Percentiles rank a stretch among this genome's conserved stretches.
phyloP scores from a whole-genome alignment of 2,329 filamentous ascomycete species.

The Fragosphaeria purpurea region DNA sequence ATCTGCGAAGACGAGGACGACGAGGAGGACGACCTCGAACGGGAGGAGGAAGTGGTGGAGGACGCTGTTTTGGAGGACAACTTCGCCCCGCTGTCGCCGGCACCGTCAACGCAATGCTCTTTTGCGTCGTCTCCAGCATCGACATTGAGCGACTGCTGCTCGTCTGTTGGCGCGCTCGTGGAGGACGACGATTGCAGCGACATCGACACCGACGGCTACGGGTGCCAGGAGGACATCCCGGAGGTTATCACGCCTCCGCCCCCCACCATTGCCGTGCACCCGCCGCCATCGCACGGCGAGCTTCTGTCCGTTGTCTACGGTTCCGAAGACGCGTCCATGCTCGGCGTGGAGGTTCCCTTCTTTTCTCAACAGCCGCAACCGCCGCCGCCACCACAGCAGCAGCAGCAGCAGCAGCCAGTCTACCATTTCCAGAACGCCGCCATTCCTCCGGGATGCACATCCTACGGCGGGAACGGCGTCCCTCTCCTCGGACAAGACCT shows the following conservation, averaged over 20 bases:
- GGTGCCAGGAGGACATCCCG: slow-evolving; percentile 28
- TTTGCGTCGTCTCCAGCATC: slow-evolving; percentile 29
- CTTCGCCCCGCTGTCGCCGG: slow-evolving; percentile 34
- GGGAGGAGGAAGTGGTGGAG: slow-evolving; percentile 15
- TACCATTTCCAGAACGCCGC: slow-evolving; percentile 1
- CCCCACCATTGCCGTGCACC: slow-evolving; percentile 13
- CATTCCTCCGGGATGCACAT: slow-evolving; percentile 26
- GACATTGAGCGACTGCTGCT: slow-evolving; percentile 4
- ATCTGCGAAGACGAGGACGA: slow-evolving; percentile 13
- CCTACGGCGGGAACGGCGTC: slow-evolving; percentile 20
- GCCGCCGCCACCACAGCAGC: slow-evolving; percentile 1
- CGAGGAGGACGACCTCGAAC: slow-evolving; percentile 31
- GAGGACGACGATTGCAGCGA: slow-evolving; percentile 23
- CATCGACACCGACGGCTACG: slow-evolving; percentile 31
- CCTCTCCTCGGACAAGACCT: no score
- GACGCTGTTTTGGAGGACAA: slow-evolving; percentile 31
- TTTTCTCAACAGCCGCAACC: slow-evolving; percentile 4
- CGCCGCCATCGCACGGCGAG: slow-evolving; percentile 1
- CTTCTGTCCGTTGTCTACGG: slow-evolving; percentile 31
- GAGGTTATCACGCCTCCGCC: slow-evolving; percentile 29
- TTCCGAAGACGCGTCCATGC: slow-evolving; percentile 32
- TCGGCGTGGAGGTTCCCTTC: slow-evolving; percentile 10
- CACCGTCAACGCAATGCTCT: slow-evolving; percentile 18
- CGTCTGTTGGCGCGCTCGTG: slow-evolving; percentile 12
- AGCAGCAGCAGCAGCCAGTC: slow-evolving; percentile 25